A percentile compares a stretch with the other conserved stretches of the same genome.
Evolutionary conservation across 768 basidiomycete genomes (phyloP).

Genomic region (Butyriboletus loyo): DNA sequence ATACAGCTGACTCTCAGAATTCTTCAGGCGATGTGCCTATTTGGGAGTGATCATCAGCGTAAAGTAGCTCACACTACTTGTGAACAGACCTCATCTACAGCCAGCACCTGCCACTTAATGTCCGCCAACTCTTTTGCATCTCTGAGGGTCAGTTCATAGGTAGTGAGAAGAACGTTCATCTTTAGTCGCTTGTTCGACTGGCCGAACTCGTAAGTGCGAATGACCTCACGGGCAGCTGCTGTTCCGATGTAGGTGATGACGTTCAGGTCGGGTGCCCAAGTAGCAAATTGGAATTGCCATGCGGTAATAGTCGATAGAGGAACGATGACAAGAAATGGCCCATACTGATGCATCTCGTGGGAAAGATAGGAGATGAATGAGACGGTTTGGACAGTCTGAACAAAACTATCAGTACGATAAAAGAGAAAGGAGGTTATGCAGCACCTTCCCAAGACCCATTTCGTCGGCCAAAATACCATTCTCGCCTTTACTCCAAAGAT

Average conservation of each 20-base stretch:
- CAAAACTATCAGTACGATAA: slow-evolving; percentile 12
- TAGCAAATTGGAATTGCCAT: slow-evolving; percentile 92
- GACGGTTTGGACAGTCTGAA: slow-evolving; percentile 91
- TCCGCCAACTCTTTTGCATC: slow-evolving; percentile 85
- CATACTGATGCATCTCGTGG: slow-evolving; percentile 89
- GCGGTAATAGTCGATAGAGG: slow-evolving; percentile 97
- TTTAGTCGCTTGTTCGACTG: slow-evolving; percentile 83
- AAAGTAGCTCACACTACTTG: not conserved
- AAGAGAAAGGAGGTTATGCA: not conserved
- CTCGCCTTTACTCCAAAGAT: slow-evolving; percentile 90
- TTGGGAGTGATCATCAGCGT: slow-evolving; percentile 13
- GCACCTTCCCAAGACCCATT: slow-evolving; percentile 97
- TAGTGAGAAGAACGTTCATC: slow-evolving; percentile 96
- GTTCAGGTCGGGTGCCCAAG: slow-evolving; percentile 96
- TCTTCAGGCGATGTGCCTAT: slow-evolving; percentile 95
- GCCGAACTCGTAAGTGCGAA: slow-evolving; percentile 91
- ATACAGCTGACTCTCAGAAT: slow-evolving; percentile 95
- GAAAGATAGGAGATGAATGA: slow-evolving; percentile 93
- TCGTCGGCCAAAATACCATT: slow-evolving; percentile 98
- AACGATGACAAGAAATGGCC: slow-evolving; percentile 96
- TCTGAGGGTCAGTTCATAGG: slow-evolving; percentile 92
- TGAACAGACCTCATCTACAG: slow-evolving; percentile 84
- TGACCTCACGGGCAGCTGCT: slow-evolving; percentile 81
- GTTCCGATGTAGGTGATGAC: slow-evolving; percentile 97
- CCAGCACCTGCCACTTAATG: slow-evolving; percentile 96